phyloP scores from a whole-genome alignment of 2,329 filamentous ascomycete species.

The Fusarium musae region DNA sequence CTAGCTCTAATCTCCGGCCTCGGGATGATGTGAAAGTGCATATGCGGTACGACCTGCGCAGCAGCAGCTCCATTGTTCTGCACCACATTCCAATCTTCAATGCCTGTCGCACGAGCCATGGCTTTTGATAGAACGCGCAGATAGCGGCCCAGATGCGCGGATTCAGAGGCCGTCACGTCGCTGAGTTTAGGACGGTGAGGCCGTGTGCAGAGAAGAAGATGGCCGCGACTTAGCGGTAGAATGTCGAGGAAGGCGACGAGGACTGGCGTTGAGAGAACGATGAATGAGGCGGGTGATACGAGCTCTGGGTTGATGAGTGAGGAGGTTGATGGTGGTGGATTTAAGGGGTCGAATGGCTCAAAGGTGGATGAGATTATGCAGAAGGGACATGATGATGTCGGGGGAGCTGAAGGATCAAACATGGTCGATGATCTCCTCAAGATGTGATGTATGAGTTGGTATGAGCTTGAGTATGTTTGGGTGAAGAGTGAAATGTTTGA shows the following conservation, averaged over 20 bases:
- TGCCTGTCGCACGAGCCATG: slow-evolving; percentile 74
- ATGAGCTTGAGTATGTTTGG: neutral
- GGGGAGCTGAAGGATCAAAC: slow-evolving; percentile 53
- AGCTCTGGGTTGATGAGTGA: slow-evolving; percentile 46
- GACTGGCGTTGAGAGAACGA: slow-evolving; percentile 81
- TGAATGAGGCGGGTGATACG: slow-evolving; percentile 61
- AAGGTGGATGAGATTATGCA: slow-evolving; percentile 67
- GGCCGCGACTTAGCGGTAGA: slow-evolving; percentile 84
- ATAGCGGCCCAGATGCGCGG: slow-evolving; percentile 72
- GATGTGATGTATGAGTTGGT: neutral
- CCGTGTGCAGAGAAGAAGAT: slow-evolving; percentile 84
- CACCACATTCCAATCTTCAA: slow-evolving; percentile 92
- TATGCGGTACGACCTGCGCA: slow-evolving; percentile 91
- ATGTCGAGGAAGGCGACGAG: slow-evolving; percentile 94
- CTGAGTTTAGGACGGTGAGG: slow-evolving; percentile 81
- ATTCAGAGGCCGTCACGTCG: slow-evolving; percentile 72
- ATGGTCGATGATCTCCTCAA: slow-evolving; percentile 13
- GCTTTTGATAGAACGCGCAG: slow-evolving; percentile 79
- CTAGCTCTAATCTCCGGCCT: slow-evolving; percentile 73
- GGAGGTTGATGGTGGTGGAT: slow-evolving; percentile 54
- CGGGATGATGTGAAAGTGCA: slow-evolving; percentile 95
- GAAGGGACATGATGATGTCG: slow-evolving; percentile 65
- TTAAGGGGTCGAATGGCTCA: slow-evolving; percentile 56
- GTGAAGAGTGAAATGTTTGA: neutral
- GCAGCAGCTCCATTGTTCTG: slow-evolving; percentile 94